Evolutionary conservation across 768 basidiomycete genomes (phyloP), one percentile per base, ranked within the genome.

Genomic region (Mycena alexandri): DNA sequence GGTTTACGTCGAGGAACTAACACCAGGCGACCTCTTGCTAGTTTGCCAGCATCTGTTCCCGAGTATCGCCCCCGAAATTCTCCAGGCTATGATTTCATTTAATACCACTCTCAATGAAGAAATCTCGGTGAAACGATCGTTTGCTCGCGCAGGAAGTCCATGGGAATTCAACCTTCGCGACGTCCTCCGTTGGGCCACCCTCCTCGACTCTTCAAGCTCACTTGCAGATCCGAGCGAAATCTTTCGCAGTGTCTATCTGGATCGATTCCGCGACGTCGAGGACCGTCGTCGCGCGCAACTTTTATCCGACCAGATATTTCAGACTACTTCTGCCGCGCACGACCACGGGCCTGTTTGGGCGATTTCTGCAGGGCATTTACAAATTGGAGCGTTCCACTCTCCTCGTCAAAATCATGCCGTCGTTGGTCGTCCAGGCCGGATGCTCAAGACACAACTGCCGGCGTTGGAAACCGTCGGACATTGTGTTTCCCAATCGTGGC

Each of bases 161-260:
- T 99, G 97, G 97, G 97, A 99, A 75, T 98, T 99, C 83, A 99
- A 99, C 76, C 84, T 99, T 34, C 93, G 97, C 16, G 97, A 99
- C 78, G 84, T 98, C 63, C 87, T 95, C 64, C 89, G 98, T 50
- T 98, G 98, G 96, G 89, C 91, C 38, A 83, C 83, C 0, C 86
- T 92, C 43, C 74, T 89, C 38, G 76, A 76, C 59, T 61, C 76
- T 29, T 71, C 80, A 43, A 54, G 64, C 50, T 68, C 74, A 44
- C 65, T 73, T 50, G 71, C 75, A 33, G 84, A 90, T 74, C 92
- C 95, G 5, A 80, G 81, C 21, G 85, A 90, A 38, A 87, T 89
- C 73, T 82, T 96, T 14, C 84, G 87, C 7, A 86, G 87, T 43
- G 80, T 96, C 47, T 99, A 98, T 79, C 81, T 96, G 41, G 89